Evolutionary conservation across 164 flowering plant species (phyloP).

Genomic region (Macadamia integrifolia): DNA sequence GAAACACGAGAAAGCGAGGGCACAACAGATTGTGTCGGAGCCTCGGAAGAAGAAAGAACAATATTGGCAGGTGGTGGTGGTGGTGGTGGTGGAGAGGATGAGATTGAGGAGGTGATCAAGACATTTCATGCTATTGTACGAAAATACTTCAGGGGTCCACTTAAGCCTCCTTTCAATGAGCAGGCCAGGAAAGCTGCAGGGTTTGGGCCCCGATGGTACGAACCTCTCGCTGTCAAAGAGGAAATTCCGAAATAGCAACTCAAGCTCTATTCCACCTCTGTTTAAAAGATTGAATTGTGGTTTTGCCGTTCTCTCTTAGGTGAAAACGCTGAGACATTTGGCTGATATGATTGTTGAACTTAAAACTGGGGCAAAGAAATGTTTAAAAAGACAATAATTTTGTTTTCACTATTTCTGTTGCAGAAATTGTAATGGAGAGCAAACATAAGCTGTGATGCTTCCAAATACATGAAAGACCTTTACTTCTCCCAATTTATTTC

Average conservation of each 20-base stretch:
- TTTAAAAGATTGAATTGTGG: no score
- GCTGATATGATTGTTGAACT: no score
- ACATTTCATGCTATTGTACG: slow-evolving; percentile 69
- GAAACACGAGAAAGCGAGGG: slow-evolving; percentile 10
- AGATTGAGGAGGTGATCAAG: slow-evolving; percentile 38
- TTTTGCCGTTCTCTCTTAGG: neutral
- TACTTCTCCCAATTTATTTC: no score
- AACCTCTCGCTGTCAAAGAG: slow-evolving; percentile 74
- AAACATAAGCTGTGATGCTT: neutral
- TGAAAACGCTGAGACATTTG: no score
- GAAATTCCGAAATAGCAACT: neutral
- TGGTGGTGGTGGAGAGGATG: slow-evolving; percentile 22
- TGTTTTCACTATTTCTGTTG: no score
- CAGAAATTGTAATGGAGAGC: no score
- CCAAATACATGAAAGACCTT: neutral
- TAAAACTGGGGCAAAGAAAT: no score
- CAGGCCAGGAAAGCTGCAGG: slow-evolving; percentile 86
- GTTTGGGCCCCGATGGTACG: slow-evolving; percentile 83
- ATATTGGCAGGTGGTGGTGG: neutral
- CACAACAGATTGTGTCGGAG: neutral
- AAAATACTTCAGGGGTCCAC: slow-evolving; percentile 69
- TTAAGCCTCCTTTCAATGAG: slow-evolving; percentile 90
- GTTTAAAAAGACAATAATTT: no score
- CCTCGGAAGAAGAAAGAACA: neutral
- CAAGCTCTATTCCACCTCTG: neutral